Conservation (phyloP, 306 rosid genomes). For the Cucumis melo region DNA sequence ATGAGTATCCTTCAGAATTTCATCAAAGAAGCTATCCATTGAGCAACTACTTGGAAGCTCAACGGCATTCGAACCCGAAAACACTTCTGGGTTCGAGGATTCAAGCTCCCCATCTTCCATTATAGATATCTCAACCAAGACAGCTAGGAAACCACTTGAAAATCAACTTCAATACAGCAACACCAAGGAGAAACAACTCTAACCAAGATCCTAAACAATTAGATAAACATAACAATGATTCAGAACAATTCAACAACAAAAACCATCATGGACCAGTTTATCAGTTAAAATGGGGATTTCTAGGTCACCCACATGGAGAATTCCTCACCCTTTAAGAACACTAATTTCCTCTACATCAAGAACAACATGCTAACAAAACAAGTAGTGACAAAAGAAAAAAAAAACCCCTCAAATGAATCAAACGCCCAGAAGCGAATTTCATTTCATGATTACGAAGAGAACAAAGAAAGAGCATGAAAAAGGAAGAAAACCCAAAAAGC, state of each 20-base stretch:
- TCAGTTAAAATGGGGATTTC: background rate
- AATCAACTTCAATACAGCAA: background rate
- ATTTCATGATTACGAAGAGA: background rate
- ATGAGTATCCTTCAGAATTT: constrained; percentile 58
- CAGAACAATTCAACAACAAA: background rate
- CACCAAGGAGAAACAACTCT: background rate
- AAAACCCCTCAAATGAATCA: background rate
- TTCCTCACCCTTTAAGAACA: background rate
- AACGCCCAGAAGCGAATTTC: background rate
- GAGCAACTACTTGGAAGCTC: constrained; percentile 65
- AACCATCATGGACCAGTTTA: background rate
- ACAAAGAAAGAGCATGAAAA: background rate
- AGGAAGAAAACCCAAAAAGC: background rate
- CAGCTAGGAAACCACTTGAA: background rate
- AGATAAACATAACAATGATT: background rate
- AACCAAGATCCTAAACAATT: background rate
- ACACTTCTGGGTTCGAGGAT: constrained; percentile 57
- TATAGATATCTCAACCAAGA: background rate
- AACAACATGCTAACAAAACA: background rate
- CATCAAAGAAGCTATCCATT: constrained; percentile 78
- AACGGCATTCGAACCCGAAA: constrained; percentile 47
- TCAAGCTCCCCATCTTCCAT: constrained; percentile 96
- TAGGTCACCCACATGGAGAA: background rate
- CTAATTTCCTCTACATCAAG: background rate
- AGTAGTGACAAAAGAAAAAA: background rate